A percentile compares a stretch with the other conserved stretches of the same genome.
Evolutionary conservation across 768 basidiomycete species (phyloP).

Genomic region (Tulasnella calospora): DNA sequence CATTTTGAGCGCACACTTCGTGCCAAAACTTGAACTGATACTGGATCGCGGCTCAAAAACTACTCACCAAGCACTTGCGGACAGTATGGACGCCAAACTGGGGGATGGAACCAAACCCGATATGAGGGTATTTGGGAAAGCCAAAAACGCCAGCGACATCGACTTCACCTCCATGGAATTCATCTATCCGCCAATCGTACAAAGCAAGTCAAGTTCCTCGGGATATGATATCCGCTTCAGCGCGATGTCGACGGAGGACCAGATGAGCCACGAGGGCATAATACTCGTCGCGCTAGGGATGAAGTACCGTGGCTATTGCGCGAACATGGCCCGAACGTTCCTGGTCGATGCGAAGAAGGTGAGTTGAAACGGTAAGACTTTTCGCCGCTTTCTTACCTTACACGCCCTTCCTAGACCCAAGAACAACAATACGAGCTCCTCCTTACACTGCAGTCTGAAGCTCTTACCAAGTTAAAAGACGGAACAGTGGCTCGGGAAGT

Average conservation of each 20-base stretch:
- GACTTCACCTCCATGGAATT: constrained; percentile 89
- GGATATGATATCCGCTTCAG: constrained; percentile 87
- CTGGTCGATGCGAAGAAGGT: constrained; percentile 92
- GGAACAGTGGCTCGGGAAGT: constrained; percentile 71
- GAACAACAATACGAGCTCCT: constrained; percentile 80
- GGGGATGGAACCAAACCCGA: constrained; percentile 87
- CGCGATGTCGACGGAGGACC: constrained; percentile 77
- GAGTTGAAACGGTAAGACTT: background rate
- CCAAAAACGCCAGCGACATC: constrained; percentile 53
- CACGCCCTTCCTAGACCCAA: constrained; percentile 60
- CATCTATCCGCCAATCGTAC: constrained; percentile 92
- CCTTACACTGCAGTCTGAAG: constrained; percentile 67
- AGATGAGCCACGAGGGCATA: constrained; percentile 82
- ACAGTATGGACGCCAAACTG: constrained; percentile 80
- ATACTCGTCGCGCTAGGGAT: constrained; percentile 83
- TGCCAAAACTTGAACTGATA: constrained; percentile 81
- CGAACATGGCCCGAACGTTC: constrained; percentile 88
- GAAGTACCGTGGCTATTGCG: constrained; percentile 88
- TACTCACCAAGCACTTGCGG: constrained; percentile 78
- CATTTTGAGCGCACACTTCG: constrained; percentile 77
- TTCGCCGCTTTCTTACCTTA: background rate
- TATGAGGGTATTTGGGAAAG: constrained; percentile 80
- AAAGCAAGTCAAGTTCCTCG: constrained; percentile 74
- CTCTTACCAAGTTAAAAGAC: constrained; percentile 71
- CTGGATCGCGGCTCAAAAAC: constrained; percentile 89